Percentiles rank a stretch among this genome's conserved stretches.
phyloP scores from a whole-genome alignment of 2,329 filamentous ascomycete species.

The Dendrostoma leiphaemia region DNA sequence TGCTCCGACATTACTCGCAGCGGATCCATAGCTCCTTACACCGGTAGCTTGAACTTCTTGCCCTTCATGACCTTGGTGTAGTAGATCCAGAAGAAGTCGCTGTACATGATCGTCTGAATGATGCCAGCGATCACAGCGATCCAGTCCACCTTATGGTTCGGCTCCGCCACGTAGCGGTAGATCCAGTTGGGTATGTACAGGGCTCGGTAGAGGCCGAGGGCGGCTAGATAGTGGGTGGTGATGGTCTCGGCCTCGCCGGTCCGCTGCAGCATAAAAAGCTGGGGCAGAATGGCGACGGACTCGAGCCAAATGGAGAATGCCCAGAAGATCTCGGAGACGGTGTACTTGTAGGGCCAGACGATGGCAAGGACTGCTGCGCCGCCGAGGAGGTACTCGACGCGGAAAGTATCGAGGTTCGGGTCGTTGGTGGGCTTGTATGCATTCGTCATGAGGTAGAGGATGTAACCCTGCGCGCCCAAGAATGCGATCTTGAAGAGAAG shows the following conservation, averaged over 20 bases:
- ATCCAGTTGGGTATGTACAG: slow-evolving; percentile 99
- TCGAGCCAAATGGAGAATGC: slow-evolving; percentile 98
- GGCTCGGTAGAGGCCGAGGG: slow-evolving; percentile 84
- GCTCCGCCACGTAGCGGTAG: slow-evolving; percentile 79
- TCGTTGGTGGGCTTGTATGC: slow-evolving; percentile 98
- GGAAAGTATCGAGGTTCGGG: slow-evolving; percentile 95
- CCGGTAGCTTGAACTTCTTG: slow-evolving; percentile 83
- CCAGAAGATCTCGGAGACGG: slow-evolving; percentile 84
- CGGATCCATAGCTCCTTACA: slow-evolving; percentile 45
- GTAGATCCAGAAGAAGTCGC: slow-evolving; percentile 99
- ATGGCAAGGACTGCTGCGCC: slow-evolving; percentile 77
- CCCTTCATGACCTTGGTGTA: slow-evolving; percentile 94
- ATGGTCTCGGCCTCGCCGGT: slow-evolving; percentile 99
- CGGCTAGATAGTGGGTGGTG: slow-evolving; percentile 96
- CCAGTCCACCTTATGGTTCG: slow-evolving; percentile 70
- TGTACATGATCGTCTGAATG: slow-evolving; percentile 92
- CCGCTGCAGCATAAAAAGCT: slow-evolving; percentile 96
- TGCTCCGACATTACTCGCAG: neutral
- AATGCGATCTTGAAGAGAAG: slow-evolving; percentile 95
- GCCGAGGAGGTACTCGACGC: slow-evolving; percentile 88
- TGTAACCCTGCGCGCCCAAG: slow-evolving; percentile 86
- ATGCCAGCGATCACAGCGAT: slow-evolving; percentile 88
- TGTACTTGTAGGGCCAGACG: slow-evolving; percentile 83
- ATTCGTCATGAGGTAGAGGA: slow-evolving; percentile 96
- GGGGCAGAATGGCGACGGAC: slow-evolving; percentile 91